phyloP scores from a whole-genome alignment of 2,329 filamentous ascomycete species.

The Botrytis cinerea region DNA sequence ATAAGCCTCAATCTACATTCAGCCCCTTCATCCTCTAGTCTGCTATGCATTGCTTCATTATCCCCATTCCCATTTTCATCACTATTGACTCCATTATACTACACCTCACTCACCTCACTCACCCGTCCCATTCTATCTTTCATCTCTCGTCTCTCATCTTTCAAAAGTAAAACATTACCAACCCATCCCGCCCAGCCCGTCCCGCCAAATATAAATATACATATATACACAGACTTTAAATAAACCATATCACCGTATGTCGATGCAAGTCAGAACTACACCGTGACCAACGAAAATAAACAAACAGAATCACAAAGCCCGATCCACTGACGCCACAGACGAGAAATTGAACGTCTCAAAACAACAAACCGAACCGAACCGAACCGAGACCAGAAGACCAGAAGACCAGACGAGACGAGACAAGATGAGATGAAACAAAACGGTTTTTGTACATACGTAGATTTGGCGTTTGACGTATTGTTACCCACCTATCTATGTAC shows the following conservation, averaged over 20 bases:
- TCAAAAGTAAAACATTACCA: not conserved
- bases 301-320: not conserved
- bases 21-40: not conserved
- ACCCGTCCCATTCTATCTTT: not conserved
- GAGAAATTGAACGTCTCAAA: not conserved
- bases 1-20: not conserved
- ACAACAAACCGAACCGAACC: not conserved
- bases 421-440: not conserved
- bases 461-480: not conserved
- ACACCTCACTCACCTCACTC: not conserved
- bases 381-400: not conserved
- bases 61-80: not conserved
- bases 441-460: not conserved
- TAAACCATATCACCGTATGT: not conserved
- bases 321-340: not conserved
- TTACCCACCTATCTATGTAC: not conserved
- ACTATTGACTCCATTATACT: too few relatives aligned
- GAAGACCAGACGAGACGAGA: not conserved
- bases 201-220: not conserved
- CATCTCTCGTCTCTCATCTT: not conserved
- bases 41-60: not conserved
- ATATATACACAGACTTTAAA: not conserved
- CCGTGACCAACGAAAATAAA: not conserved
- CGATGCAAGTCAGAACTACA: not conserved
- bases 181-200: not conserved